Conservation (phyloP, 805 yeast genomes). For the Teunomyces pallodes region DNA sequence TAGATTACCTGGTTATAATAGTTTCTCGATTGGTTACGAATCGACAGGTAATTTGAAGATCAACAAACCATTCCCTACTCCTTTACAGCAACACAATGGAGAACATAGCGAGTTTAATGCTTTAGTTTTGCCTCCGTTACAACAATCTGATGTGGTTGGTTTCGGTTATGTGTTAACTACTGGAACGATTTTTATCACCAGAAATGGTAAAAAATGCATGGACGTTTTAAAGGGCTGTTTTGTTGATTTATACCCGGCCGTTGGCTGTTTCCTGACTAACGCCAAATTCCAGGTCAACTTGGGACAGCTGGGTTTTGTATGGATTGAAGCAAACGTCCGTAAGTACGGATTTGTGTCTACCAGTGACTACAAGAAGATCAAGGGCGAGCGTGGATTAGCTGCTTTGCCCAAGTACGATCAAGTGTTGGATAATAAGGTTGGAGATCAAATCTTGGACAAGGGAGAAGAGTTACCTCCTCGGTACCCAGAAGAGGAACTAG, state of each 20-base stretch:
- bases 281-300: conserved; percentile 42
- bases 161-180: conserved; percentile 48
- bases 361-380: conserved; percentile 35
- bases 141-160: conserved; percentile 55
- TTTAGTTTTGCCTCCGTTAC: conserved; percentile 48
- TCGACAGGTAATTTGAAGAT: conserved; percentile 68
- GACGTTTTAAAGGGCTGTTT: conserved; percentile 50
- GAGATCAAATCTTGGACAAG: conserved; percentile 60
- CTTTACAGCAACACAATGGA: conserved; percentile 41
- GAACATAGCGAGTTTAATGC: conserved; percentile 43
- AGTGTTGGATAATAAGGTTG: conserved; percentile 15
- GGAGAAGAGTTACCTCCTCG: conserved; percentile 74
- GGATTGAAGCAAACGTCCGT: conserved; percentile 51
- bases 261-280: conserved; percentile 48
- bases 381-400: conserved; percentile 39
- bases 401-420: conserved; percentile 35
- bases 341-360: conserved; percentile 56
- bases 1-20: conserved; percentile 70
- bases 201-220: conserved; percentile 53
- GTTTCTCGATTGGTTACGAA: conserved; percentile 70
- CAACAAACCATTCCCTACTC: conserved; percentile 58
- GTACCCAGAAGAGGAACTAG: conserved; percentile 62
- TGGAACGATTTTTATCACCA: conserved; percentile 53
- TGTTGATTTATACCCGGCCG: conserved; percentile 51
- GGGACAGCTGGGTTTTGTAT: conserved; percentile 46